phyloP scores from a whole-genome alignment of 129 eudicot species.

The Dittrichia graveolens region DNA sequence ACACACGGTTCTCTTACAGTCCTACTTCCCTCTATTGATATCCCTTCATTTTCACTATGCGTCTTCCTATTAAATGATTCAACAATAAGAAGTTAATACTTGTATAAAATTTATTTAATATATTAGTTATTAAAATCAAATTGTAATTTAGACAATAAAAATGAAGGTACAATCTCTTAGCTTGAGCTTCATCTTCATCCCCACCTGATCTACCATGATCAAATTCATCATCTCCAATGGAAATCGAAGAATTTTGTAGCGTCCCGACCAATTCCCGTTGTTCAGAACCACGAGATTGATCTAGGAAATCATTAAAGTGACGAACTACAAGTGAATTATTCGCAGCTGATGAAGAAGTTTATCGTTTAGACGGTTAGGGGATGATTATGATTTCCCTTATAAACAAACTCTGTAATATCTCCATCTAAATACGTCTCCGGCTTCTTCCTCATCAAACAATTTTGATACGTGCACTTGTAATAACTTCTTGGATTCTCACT shows the following conservation, averaged over 20 bases:
- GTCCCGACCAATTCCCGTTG: conserved; percentile 54
- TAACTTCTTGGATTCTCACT: conserved; percentile 91
- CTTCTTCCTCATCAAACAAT: conserved; percentile 72
- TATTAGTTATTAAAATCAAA: background rate
- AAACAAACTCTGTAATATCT: conserved; percentile 72
- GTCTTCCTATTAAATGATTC: conserved; percentile 49
- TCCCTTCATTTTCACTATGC: conserved; percentile 55
- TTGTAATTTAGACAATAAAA: background rate
- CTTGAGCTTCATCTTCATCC: conserved; percentile 51
- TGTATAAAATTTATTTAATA: background rate
- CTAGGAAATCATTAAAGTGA: conserved; percentile 32
- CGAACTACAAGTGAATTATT: conserved; percentile 30
- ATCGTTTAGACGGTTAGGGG: conserved; percentile 70
- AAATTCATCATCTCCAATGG: conserved; percentile 55
- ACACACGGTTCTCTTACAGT: conserved; percentile 57
- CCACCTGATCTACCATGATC: background rate
- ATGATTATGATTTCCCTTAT: conserved; percentile 72
- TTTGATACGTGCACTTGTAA: conserved; percentile 68
- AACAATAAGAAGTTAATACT: too few relatives aligned
- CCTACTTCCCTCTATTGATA: conserved; percentile 60
- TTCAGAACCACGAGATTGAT: conserved; percentile 39
- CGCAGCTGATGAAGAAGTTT: conserved; percentile 44
- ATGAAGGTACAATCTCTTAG: conserved; percentile 61
- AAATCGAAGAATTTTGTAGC: conserved; percentile 61
- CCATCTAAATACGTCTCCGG: conserved; percentile 71